Conservation (phyloP, 495 filamentous ascomycete species). For the Penicillium goetzii region DNA sequence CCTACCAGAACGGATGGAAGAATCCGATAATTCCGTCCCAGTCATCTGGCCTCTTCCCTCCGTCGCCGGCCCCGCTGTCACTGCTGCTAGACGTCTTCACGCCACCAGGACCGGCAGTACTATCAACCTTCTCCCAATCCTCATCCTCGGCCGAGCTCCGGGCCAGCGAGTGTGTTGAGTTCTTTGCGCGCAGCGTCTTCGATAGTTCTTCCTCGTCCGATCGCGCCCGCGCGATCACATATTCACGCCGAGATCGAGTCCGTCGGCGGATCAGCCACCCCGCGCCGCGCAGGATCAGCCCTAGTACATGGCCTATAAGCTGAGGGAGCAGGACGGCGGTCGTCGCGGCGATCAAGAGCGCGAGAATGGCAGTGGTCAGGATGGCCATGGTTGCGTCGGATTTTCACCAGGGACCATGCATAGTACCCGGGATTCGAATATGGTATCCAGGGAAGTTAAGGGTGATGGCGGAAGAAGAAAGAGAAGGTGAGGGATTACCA, state of each 20-base stretch:
- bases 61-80: conserved; percentile 33
- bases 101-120: conserved; percentile 51
- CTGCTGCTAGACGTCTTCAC: conserved; percentile 54
- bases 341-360: conserved; percentile 39
- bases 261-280: conserved; percentile 70
- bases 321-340: conserved; percentile 45
- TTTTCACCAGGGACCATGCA: conserved; percentile 27
- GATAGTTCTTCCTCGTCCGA: conserved; percentile 61
- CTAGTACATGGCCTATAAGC: conserved; percentile 40
- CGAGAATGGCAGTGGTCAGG: conserved; percentile 39
- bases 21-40: conserved; percentile 90
- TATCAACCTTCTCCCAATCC: conserved; percentile 77
- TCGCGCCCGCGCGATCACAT: conserved; percentile 62
- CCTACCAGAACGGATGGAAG: conserved; percentile 94
- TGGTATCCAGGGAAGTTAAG: not conserved
- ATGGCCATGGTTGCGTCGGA: conserved; percentile 39
- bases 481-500: conserved; percentile 6
- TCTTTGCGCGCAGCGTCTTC: conserved; percentile 41
- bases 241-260: conserved; percentile 65
- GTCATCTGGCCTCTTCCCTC: conserved; percentile 40
- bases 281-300: conserved; percentile 47
- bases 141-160: conserved; percentile 55
- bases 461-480: conserved; percentile 4
- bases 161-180: conserved; percentile 24
- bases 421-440: conserved; percentile 18